These are phyloP conservation scores for Flaveria floridana DNA, from an alignment of 140 eudicot species.

Conservation along the genomic window DNA sequence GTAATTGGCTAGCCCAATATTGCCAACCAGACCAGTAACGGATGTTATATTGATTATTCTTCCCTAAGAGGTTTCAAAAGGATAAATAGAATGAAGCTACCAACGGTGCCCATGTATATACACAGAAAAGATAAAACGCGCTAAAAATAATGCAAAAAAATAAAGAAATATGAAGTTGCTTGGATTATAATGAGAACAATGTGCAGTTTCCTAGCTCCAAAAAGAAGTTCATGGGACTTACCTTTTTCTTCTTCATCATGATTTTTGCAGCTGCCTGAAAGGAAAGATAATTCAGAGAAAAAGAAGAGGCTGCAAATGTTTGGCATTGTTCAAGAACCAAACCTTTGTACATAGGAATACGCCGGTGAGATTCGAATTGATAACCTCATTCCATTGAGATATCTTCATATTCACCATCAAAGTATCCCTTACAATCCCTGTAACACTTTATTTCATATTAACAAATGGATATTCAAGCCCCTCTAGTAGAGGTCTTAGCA, in stretches of 20 bases:
- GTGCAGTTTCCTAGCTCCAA: no score
- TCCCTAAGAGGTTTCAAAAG: slow-evolving; percentile 52
- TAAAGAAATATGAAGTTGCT: not conserved
- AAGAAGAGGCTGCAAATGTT: not conserved
- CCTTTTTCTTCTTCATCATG: slow-evolving; percentile 64
- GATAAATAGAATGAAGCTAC: not conserved
- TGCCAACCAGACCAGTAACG: slow-evolving; percentile 78
- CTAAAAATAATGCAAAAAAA: not conserved
- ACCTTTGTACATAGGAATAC: slow-evolving; percentile 68
- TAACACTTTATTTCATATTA: not conserved
- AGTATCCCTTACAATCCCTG: slow-evolving; percentile 60
- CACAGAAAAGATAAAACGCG: not conserved
- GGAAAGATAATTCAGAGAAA: slow-evolving; percentile 4
- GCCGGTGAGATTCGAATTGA: slow-evolving; percentile 67
- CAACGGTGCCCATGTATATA: not conserved
- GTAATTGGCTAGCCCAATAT: slow-evolving; percentile 89
- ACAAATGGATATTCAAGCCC: no score
- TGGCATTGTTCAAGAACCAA: slow-evolving; percentile 3
- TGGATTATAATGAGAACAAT: no score
- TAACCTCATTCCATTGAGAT: slow-evolving; percentile 69
- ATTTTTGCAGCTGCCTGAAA: slow-evolving; percentile 62
- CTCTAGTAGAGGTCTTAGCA: no score
- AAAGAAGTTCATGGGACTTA: not conserved
- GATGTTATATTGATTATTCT: slow-evolving; percentile 93
- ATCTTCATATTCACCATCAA: slow-evolving; percentile 56